Conservation (phyloP, 208 protist species). For the Trypanosoma rangeli region DNA sequence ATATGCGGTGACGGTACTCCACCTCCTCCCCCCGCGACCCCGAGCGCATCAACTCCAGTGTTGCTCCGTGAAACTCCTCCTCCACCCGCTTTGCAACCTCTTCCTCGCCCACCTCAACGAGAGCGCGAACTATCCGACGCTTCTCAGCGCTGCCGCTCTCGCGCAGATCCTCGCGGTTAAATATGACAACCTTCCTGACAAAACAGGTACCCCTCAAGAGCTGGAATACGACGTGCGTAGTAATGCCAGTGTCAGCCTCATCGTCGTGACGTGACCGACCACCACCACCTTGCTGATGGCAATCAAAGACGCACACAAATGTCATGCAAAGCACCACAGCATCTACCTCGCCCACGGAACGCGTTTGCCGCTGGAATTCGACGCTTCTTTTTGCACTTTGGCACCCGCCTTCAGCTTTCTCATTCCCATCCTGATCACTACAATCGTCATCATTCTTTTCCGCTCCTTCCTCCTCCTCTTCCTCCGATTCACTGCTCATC, state of each 20-base stretch:
- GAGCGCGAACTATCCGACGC: constrained; percentile 25
- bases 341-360: background rate
- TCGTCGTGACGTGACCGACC: background rate
- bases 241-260: constrained; percentile 30
- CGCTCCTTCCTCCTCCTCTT: background rate
- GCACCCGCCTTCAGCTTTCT: background rate
- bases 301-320: constrained; percentile 19
- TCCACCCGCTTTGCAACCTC: constrained; percentile 38
- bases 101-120: constrained; percentile 53
- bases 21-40: constrained; percentile 14
- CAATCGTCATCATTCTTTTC: constrained; percentile 3
- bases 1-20: constrained; percentile 43
- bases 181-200: constrained; percentile 45
- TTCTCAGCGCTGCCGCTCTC: background rate
- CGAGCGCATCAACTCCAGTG: constrained; percentile 5
- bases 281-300: background rate
- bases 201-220: constrained; percentile 40
- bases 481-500: background rate
- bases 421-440: background rate
- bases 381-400: background rate
- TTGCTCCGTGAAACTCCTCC: constrained; percentile 34
- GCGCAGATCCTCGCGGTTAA: constrained; percentile 11
- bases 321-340: constrained; percentile 25
- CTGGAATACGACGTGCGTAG: constrained; percentile 57
- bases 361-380: background rate